Percentiles rank a stretch among this genome's conserved stretches.
Conservation (phyloP, 1,284 basidiomycete species). For the Retiboletus fuscus region DNA sequence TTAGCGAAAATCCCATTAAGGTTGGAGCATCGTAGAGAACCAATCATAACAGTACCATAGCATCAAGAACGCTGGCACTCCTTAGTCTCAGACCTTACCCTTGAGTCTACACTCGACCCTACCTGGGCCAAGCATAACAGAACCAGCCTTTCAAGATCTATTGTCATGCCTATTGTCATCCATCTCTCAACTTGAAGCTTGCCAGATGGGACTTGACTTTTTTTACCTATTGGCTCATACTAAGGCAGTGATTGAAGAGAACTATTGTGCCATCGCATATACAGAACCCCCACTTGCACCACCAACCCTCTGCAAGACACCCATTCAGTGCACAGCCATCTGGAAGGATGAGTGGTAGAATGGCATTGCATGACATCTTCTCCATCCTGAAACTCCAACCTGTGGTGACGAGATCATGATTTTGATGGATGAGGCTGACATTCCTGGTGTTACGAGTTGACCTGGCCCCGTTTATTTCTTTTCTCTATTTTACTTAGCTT, state of each 20-base stretch:
- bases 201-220: constrained; percentile 8
- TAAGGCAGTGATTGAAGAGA: constrained; percentile 10
- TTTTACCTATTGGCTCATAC: constrained; percentile 7
- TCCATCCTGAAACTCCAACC: constrained; percentile 3
- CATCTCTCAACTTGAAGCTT: background rate
- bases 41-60: too few relatives aligned
- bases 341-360: constrained; percentile 3
- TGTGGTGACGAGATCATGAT: background rate
- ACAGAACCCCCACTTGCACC: background rate
- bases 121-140: too few relatives aligned
- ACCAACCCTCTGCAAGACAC: background rate
- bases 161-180: constrained; percentile 10
- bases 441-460: too few relatives aligned
- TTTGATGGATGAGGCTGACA: background rate
- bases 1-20: too few relatives aligned
- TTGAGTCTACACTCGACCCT: too few relatives aligned
- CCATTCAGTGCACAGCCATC: background rate
- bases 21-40: too few relatives aligned
- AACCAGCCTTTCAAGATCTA: constrained; percentile 13
- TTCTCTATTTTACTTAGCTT: too few relatives aligned
- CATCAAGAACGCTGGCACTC: too few relatives aligned
- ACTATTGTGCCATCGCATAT: background rate
- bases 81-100: too few relatives aligned
- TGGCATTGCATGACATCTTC: background rate
- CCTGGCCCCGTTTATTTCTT: too few relatives aligned